Evolutionary conservation across 345 rosid genomes (phyloP), one percentile per base, ranked within the genome.

Genomic region (Zanthoxylum bungeanum): DNA sequence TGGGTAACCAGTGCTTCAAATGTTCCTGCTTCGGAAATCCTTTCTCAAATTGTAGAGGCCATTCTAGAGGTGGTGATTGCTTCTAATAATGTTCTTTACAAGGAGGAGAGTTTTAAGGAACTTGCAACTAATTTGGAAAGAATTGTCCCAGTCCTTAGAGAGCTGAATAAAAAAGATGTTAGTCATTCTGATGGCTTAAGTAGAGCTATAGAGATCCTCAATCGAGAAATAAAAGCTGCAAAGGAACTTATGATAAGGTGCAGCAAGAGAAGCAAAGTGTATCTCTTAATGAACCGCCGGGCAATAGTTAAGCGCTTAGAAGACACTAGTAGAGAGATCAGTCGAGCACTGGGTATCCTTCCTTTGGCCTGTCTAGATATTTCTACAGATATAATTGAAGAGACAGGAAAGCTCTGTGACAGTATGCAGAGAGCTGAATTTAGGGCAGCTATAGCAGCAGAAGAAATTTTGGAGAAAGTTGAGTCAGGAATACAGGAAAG

Each of bases 401-500:
- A 85, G 73, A 70, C 82, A 60, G 76, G 40, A 44, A 68, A 70
- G 27, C 76, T 89, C 31, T 64, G 79, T 49, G 80, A 81, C n/a
- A 78, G 59, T 46, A 82, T 89, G 93, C 79, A 78, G 71, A 84
- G 74, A 46, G 89, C 83, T 0, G 89, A 87, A 82, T 87, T 85
- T 71, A 84, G 62, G 82, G 81, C 91, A 31, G 87, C 87, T 51
- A 24, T 80, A 77, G 78, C 78, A 24, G 93, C 85, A 73, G 93
- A 87, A 79, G 87, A 85, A 79, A 75, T 89, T 70, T 70, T 89
- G 82, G 78, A 77, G 69, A 87, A 80, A 80, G 82, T 89, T 66
- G 91, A 89, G 76, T 75, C 84, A 0, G 93, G 91, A 67, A 89
- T 89, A 78, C 91, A 79, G 64, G 89, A 89, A 73, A 78, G 89